Base-by-base conservation (phyloP, 495 filamentous ascomycete species). In the Podospora didyma region DNA sequence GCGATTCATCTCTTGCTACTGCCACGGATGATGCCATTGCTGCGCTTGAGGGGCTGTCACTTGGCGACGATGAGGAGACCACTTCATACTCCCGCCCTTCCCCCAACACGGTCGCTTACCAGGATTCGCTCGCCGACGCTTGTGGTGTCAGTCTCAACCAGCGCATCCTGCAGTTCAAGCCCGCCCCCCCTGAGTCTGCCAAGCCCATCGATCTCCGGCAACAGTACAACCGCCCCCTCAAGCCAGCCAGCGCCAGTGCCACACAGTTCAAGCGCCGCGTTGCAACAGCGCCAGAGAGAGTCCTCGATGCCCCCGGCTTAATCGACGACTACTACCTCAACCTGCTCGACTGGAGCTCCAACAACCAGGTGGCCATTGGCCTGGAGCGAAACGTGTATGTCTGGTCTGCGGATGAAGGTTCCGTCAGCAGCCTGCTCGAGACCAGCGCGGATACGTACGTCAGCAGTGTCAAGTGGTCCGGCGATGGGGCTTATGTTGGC, bases 321-420 rank as follows among this genome's bases (percentile, higher is more conserved):
- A 83, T 97, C 53, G 94, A 99, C 68, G 94, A 99, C 72, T 99
- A 97, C 81, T 99, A 99, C 69, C 87, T 99, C 65, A 99, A 99
- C 76, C 79, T 99, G 26, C 78, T 97, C 19, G 94, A 99, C 75
- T 99, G 94, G 94, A 96, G 90, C 70, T 92, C 90, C 17, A 86
- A 87, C 44, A 99, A 99, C 79, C 94, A 97, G 71, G 92, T 99
- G 49, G 94, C 94, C 26, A 97, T 99, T 68, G 94, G 94, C 47
- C 83, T 99, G 14, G 94, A 97, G 74, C 91, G 94, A 51, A 95
- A 85, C 58, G 93, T 97, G 56, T 99, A 97, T 63, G 89, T 99
- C 62, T 99, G 95, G 94, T 97, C 93, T n/a, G 94, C 95, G 14
- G 93, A 99, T 44, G 85, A 89, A 54, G 94, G 94, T 55, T 79